These are phyloP conservation scores for Alternaria longipes DNA, from an alignment of 2,329 filamentous ascomycete species.

Conservation along the genomic window DNA sequence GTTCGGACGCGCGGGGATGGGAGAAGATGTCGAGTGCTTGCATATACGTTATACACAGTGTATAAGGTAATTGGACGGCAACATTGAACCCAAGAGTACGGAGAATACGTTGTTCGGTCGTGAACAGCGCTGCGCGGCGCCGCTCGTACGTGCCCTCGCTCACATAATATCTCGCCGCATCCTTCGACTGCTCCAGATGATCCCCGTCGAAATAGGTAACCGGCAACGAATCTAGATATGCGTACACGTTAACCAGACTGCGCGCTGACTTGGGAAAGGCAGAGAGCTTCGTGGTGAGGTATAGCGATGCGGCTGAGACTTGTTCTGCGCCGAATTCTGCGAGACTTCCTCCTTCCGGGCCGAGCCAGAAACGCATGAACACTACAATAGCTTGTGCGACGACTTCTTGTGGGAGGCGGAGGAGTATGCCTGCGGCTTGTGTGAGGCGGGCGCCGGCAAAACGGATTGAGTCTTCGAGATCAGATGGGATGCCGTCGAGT, in stretches of 20 bases:
- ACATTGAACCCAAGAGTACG: slow-evolving; percentile 81
- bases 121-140: slow-evolving; percentile 70
- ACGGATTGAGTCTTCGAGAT: slow-evolving; percentile 76
- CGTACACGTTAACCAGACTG: slow-evolving; percentile 84
- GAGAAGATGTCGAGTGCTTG: slow-evolving; percentile 80
- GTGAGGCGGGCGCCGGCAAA: slow-evolving; percentile 77
- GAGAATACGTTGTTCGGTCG: slow-evolving; percentile 80
- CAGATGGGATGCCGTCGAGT: slow-evolving; percentile 67
- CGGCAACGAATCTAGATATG: slow-evolving; percentile 74
- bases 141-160: slow-evolving; percentile 75
- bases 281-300: slow-evolving; percentile 83
- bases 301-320: slow-evolving; percentile 81
- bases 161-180: slow-evolving; percentile 62
- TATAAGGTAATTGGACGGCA: slow-evolving; percentile 85
- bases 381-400: slow-evolving; percentile 86
- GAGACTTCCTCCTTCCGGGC: slow-evolving; percentile 61
- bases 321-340: slow-evolving; percentile 68
- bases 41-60: slow-evolving; percentile 88
- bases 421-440: slow-evolving; percentile 80
- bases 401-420: slow-evolving; percentile 84
- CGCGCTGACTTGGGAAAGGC: slow-evolving; percentile 78
- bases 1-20: slow-evolving; percentile 54
- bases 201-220: slow-evolving; percentile 63
- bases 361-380: slow-evolving; percentile 82
- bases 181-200: slow-evolving; percentile 31